Evolutionary conservation across 257 asterid genomes (phyloP), one percentile per base, ranked within the genome.

Genomic region (Ehretia macrophylla): DNA sequence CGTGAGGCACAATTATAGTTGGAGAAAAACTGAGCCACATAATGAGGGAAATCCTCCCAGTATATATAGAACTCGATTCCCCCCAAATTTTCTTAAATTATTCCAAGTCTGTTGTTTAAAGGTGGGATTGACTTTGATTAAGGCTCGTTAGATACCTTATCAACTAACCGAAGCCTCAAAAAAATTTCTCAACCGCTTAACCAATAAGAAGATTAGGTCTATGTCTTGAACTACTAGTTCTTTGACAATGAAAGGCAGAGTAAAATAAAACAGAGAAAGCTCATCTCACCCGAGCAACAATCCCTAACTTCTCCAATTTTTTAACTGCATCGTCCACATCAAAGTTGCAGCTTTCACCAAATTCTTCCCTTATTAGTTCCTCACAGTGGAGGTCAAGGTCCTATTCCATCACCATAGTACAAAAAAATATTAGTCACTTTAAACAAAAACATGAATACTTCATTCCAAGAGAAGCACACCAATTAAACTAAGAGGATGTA

Each of bases 321-420:
- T 81, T 85, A 51, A 92, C 89, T 9, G 98, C 98, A 54, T 88
- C 98, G 65, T 81, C 95, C 66, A 88, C 98, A 66, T 92, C 98
- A 71, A 92, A 92, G 59, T 92, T 79, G 73, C 95, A 85, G 61
- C 71, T 69, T 76, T 79, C 86, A 40, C 90, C 95, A 77, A 92
- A 92, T 77, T 92, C 98, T 49, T 92, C 98, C 55, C 61, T 83
- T 79, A 92, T 89, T 48, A 92, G 71, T 64, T 88, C 95, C 73
- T 92, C 98, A 50, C 99, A 92, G 14, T 84, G 88, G 67, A 60
- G 77, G 78, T 92, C 97, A 72, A 92, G 95, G 76, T 88, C 97
- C 99, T 92, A 63, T 60, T 46, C 56, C 55, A 66, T 22, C 50
- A 52, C 19, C 38, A 46, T 55, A 65, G 62, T 37, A 45, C 39